Percentiles rank a stretch among this genome's conserved stretches.
phyloP scores from a whole-genome alignment of 768 basidiomycete genomes.

The Tricholoma saponaceum region DNA sequence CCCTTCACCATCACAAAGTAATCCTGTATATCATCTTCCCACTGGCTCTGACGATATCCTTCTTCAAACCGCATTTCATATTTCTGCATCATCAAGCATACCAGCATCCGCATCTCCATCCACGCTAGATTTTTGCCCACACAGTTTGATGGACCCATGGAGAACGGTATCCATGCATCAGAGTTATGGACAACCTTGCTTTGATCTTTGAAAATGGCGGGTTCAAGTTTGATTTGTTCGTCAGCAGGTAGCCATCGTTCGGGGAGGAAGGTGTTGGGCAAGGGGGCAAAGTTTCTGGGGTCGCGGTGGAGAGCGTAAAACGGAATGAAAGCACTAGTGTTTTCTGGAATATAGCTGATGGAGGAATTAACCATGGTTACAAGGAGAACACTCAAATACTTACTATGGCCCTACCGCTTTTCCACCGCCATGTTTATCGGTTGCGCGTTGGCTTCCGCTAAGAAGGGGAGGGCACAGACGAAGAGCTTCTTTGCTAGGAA shows the following conservation, averaged over 20 bases:
- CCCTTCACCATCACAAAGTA: constrained; percentile 31
- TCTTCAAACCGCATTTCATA: constrained; percentile 35
- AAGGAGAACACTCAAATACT: constrained; percentile 11
- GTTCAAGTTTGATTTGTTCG: constrained; percentile 22
- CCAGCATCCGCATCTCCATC: constrained; percentile 36
- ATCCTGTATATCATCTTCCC: constrained; percentile 31
- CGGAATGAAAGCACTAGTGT: constrained; percentile 40
- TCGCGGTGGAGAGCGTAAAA: constrained; percentile 42
- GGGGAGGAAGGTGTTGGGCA: constrained; percentile 39
- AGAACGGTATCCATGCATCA: constrained; percentile 40
- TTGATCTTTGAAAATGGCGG: constrained; percentile 26
- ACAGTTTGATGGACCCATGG: constrained; percentile 37
- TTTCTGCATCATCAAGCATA: constrained; percentile 30
- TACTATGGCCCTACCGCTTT: constrained; percentile 37
- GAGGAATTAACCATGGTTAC: not conserved
- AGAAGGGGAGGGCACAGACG: constrained; percentile 47
- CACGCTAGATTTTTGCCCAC: constrained; percentile 39
- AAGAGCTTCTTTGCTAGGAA: constrained; percentile 44
- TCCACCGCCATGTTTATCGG: constrained; percentile 30
- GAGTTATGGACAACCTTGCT: constrained; percentile 19
- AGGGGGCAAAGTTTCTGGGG: constrained; percentile 41
- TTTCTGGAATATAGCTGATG: constrained; percentile 40
- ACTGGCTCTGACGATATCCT: constrained; percentile 25
- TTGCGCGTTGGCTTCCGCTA: constrained; percentile 41
- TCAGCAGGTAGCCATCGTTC: constrained; percentile 32